Conservation (phyloP, 371 early-diverging fungal species). For the Lichtheimia ornata region DNA sequence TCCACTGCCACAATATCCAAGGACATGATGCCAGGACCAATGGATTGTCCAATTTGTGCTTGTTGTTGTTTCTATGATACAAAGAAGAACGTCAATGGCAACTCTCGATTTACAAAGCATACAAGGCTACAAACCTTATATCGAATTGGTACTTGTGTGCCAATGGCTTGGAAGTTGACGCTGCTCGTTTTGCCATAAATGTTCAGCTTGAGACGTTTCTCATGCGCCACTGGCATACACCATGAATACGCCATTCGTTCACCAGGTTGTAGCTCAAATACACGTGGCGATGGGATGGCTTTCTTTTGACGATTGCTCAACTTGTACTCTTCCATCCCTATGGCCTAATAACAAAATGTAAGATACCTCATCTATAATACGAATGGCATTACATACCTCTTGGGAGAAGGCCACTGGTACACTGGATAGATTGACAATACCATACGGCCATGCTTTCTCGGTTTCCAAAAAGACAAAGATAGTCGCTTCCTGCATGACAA, state of each 20-base stretch:
- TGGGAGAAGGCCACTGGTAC: constrained; percentile 80
- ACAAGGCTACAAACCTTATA: constrained; percentile 50
- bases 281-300: constrained; percentile 22
- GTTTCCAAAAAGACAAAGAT: constrained; percentile 83
- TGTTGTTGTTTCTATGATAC: constrained; percentile 21
- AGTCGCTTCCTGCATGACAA: constrained; percentile 82
- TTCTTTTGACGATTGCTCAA: constrained; percentile 31
- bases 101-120: not conserved
- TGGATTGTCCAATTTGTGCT: not conserved
- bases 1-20: constrained; percentile 89
- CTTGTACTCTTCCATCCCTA: constrained; percentile 32
- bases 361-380: not conserved
- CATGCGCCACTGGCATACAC: constrained; percentile 83
- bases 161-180: constrained; percentile 89
- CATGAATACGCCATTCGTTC: constrained; percentile 82
- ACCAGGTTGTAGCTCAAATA: constrained; percentile 22
- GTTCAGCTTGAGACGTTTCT: constrained; percentile 69
- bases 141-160: constrained; percentile 82
- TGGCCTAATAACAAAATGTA: constrained; percentile 9
- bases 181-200: constrained; percentile 73
- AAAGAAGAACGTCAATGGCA: not conserved
- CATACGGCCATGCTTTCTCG: constrained; percentile 87
- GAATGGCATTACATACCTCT: constrained; percentile 36
- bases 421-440: constrained; percentile 81
- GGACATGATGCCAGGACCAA: constrained; percentile 54